Evolutionary conservation across 2,329 filamentous ascomycete genomes (phyloP).

Genomic region (Graphium sp.): DNA sequence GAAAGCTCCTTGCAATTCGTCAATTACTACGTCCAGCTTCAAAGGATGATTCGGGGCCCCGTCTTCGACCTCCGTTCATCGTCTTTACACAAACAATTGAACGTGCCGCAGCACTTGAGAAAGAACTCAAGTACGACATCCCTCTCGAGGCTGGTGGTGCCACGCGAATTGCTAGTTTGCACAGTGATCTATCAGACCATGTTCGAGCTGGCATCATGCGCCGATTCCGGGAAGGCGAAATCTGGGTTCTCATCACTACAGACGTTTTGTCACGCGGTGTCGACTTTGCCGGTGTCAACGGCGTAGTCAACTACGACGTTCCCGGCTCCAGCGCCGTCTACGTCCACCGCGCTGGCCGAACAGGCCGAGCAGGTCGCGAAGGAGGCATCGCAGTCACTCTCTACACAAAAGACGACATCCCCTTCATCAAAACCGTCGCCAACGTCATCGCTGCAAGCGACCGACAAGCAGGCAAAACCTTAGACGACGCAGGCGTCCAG

Average conservation of each 20-base stretch:
- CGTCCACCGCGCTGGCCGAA: conserved; percentile 84
- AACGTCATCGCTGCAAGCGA: conserved; percentile 82
- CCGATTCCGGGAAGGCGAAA: conserved; percentile 75
- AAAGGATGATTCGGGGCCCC: conserved; percentile 32
- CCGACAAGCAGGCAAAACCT: conserved; percentile 41
- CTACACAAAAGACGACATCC: conserved; percentile 90
- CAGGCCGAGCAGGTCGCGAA: conserved; percentile 71
- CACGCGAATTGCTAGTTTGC: conserved; percentile 72
- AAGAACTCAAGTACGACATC: conserved; percentile 89
- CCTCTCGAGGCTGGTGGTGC: conserved; percentile 74
- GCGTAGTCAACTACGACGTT: conserved; percentile 95
- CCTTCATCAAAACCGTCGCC: conserved; percentile 74
- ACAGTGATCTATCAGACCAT: conserved; percentile 66
- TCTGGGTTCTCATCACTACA: conserved; percentile 94
- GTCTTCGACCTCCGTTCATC: conserved; percentile 72
- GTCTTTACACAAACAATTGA: conserved; percentile 96
- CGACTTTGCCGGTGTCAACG: conserved; percentile 88
- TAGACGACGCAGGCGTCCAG: conserved; percentile 44
- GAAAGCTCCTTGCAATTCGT: conserved; percentile 80
- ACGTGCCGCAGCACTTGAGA: conserved; percentile 70
- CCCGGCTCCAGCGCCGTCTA: conserved; percentile 82
- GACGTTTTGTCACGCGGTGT: conserved; percentile 84
- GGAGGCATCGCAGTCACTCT: conserved; percentile 86
- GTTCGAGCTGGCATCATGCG: conserved; percentile 71
- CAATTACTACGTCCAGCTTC: conserved; percentile 66